These are phyloP conservation scores for Inonotus hispidus DNA, from an alignment of 1,284 basidiomycete species.

Conservation along the genomic window DNA sequence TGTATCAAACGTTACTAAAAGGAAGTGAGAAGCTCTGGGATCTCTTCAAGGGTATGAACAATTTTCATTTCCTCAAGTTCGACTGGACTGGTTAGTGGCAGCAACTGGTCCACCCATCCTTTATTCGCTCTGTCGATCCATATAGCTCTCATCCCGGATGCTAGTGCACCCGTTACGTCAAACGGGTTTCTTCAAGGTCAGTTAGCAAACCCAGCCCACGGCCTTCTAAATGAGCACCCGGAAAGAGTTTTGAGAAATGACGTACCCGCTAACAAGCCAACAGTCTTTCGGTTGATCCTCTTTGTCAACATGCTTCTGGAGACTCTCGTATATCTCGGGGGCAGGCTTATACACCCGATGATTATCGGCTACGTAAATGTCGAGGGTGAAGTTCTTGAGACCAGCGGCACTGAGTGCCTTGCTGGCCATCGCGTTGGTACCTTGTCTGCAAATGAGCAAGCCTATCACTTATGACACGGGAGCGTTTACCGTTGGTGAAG, in stretches of 20 bases:
- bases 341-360: slow-evolving; percentile 28
- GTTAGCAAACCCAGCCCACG: too few species aligned
- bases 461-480: not conserved
- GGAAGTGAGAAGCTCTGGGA: slow-evolving; percentile 6
- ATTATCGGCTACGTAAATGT: slow-evolving; percentile 23
- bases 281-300: slow-evolving; percentile 20
- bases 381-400: slow-evolving; percentile 14
- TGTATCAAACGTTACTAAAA: not conserved
- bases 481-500: slow-evolving; percentile 30
- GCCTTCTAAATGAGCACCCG: too few species aligned
- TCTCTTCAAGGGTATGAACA: slow-evolving; percentile 22
- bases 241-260: not conserved
- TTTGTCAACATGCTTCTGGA: slow-evolving; percentile 23
- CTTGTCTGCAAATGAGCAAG: not conserved
- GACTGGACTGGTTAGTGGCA: slow-evolving; percentile 2
- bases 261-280: slow-evolving; percentile 32
- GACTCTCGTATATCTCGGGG: slow-evolving; percentile 25
- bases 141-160: slow-evolving; percentile 27
- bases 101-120: slow-evolving; percentile 29
- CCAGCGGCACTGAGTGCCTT: slow-evolving; percentile 22
- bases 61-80: slow-evolving; percentile 20
- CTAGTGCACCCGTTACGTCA: slow-evolving; percentile 30
- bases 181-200: slow-evolving; percentile 28
- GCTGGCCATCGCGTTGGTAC: slow-evolving; percentile 25
- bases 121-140: slow-evolving; percentile 29